These are phyloP conservation scores for Salix purpurea DNA, from an alignment of 345 rosid genomes.

Conservation along the genomic window DNA sequence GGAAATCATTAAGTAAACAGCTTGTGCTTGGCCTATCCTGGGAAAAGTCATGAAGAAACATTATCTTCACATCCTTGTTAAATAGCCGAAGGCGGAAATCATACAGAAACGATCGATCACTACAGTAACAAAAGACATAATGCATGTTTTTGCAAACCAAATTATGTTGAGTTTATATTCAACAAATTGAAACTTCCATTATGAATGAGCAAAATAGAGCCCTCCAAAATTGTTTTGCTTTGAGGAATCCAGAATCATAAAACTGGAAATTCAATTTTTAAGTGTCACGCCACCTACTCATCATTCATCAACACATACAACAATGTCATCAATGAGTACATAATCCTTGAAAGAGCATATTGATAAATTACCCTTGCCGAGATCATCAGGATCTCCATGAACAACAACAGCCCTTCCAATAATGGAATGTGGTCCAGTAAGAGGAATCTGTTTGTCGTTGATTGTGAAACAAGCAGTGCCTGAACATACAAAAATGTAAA, in stretches of 20 bases:
- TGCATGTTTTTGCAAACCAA: background rate
- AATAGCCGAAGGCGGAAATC: background rate
- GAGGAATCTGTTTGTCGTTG: constrained; percentile 78
- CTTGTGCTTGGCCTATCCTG: background rate
- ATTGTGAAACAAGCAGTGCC: constrained; percentile 66
- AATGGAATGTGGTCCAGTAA: constrained; percentile 66
- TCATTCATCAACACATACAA: background rate
- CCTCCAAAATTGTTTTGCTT: background rate
- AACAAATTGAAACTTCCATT: background rate
- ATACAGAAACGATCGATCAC: background rate
- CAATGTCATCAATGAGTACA: background rate
- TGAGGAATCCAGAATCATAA: background rate
- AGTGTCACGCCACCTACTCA: background rate
- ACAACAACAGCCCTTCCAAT: constrained; percentile 93
- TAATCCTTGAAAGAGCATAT: background rate
- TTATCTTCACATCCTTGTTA: background rate
- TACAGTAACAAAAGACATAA: background rate
- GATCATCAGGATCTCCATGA: constrained; percentile 92
- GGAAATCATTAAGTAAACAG: background rate
- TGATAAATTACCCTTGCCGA: constrained; percentile 72
- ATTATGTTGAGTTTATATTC: background rate
- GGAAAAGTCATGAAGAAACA: background rate
- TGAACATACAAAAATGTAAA: constrained; percentile 23
- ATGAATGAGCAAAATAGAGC: background rate
- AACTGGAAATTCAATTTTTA: background rate